Conservation (phyloP, 495 filamentous ascomycete genomes). For the Xanthoparmelia taractica region DNA sequence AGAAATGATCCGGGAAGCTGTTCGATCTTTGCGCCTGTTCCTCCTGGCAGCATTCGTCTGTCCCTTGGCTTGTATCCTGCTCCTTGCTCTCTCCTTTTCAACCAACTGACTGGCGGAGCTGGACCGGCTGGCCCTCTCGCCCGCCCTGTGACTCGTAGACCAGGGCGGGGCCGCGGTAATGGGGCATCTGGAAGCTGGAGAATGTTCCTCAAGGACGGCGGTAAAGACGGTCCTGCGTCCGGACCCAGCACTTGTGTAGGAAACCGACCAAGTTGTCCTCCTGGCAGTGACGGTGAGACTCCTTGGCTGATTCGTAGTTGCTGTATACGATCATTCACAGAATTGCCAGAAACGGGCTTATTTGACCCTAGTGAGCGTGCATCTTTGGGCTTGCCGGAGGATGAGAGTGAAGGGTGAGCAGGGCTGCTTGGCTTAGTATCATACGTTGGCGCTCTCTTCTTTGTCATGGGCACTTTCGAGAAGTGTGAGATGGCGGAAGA, state of each 20-base stretch:
- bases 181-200: constrained; percentile 17
- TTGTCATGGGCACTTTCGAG: constrained; percentile 15
- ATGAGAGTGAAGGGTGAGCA: constrained; percentile 19
- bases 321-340: constrained; percentile 21
- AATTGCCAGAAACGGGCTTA: neutral
- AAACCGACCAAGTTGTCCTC: constrained; percentile 4
- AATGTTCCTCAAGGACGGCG: constrained; percentile 13
- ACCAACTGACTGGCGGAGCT: constrained; percentile 20
- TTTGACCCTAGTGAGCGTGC: constrained; percentile 5
- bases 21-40: constrained; percentile 21
- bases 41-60: neutral
- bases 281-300: neutral
- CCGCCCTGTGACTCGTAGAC: constrained; percentile 18
- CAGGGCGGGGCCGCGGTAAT: constrained; percentile 19
- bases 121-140: constrained; percentile 19
- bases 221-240: constrained; percentile 4
- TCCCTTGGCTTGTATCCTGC: neutral
- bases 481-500: neutral
- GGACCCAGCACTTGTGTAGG: neutral
- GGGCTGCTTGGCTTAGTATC: constrained; percentile 18
- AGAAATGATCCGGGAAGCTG: constrained; percentile 39
- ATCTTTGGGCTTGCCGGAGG: constrained; percentile 13
- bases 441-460: constrained; percentile 17
- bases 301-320: constrained; percentile 16
- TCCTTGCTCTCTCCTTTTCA: constrained; percentile 7